Evolutionary conservation across 352 stramenopile genomes (phyloP), one percentile per base, ranked within the genome.

Genomic region (Pythium monospermum): DNA sequence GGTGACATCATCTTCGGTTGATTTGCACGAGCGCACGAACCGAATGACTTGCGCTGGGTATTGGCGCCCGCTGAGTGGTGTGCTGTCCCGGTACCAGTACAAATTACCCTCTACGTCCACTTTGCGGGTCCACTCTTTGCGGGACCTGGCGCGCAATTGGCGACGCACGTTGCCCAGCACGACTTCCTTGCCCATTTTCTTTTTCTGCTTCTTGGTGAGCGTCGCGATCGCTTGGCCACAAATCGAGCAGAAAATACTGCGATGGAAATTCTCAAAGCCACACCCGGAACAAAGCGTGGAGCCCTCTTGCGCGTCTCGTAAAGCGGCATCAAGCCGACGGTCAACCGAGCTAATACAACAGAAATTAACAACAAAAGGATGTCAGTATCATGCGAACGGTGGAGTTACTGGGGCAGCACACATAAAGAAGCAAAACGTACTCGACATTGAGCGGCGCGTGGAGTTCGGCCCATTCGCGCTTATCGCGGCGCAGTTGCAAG

Each of bases 81-180:
- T 35, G 19, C 28, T 48, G 22, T 35, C 40, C n/a, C 62, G 53
- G 16, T 64, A 63, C 69, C 66, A 76, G 25, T 53, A 69, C 25
- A 71, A 37, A 18, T 38, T 41, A 19, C 64, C 64, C 4, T 69
- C 43, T 15, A 65, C 45, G 28, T 74, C 66, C 25, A 63, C 10
- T 32, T 62, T 63, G 6, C 69, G 69, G 21, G 35, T 40, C 69
- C 69, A 80, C 42, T 80, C 66, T n/a, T 62, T 67, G 19, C 69
- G 59, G 6, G 57, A 35, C 22, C 58, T 51, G 3, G 58, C 52
- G 16, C 58, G 58, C 4, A 46, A 52, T 47, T 66, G 58, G 30
- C 57, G 43, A 5, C 38, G 44, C 2, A 28, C 39, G 28, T 52
- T 39, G 16, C 60, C 31, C 23, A 32, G 49, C 37, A 53, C 50